Evolutionary conservation across 192 early-diverging fungal species (phyloP), one percentile per base, ranked within the genome.

Genomic region (Gaertneriomyces sp.): DNA sequence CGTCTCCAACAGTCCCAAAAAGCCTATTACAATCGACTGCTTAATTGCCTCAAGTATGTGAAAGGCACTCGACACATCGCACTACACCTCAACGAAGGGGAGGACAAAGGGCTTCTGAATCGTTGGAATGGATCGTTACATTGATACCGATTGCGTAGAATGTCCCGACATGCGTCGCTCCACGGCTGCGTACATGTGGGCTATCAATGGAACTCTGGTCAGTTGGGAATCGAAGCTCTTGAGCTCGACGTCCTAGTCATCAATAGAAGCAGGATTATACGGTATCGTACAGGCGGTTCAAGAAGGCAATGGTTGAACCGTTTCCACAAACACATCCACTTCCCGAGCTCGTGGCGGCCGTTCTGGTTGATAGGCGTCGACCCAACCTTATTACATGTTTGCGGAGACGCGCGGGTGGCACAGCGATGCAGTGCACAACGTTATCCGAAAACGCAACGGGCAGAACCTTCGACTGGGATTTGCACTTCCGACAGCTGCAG

Each of bases 101-200:
- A 33, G n/a, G n/a, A n/a, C 9, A 47, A 49, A 49, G 1, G 17
- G 17, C 47, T 12, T 17, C 47, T 2, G 3, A 49, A n/a, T 17
- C 25, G 25, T 49, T n/a, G 12, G 17, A 49, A n/a, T 12, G 47
- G 11, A 49, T 17, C 1, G 47, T 2, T 49, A n/a, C 47, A 17
- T 3, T 17, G 47, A 49, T 17, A 17, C 54, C 14, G 54, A 56
- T 3, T 56, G 3, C 17, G 54, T 3, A 56, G 54, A 20, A 25
- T 16, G 33, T 56, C 16, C 2, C 12, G 11, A 12, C 11, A 57
- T 63, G 5, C n/a, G 71, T 2, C 47, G 58, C 19, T 80, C 74
- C 9, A 76, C 73, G 6, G 40, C 59, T 3, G 77, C 74, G 16
- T 79, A 51, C 42, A 14, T 61, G 40, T 54, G 79, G 45, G 44